Evolutionary conservation across 2,329 filamentous ascomycete species (phyloP).

Genomic region (Epicoccum nigrum): DNA sequence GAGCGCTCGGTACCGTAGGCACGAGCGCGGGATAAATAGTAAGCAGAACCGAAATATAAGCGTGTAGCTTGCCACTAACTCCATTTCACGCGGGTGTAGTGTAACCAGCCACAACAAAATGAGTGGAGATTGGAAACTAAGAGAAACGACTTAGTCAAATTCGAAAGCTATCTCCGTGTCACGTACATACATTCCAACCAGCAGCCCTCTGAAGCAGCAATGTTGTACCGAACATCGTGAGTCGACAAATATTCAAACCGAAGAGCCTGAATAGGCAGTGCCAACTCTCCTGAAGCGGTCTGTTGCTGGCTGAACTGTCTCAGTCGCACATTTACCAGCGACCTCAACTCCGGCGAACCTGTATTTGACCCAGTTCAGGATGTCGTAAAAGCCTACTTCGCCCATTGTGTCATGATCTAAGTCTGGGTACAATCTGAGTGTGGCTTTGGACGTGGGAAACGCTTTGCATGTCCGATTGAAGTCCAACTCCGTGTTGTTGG

Average conservation of each 20-base stretch:
- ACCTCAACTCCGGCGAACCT: slow-evolving; percentile 20
- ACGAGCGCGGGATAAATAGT: background rate
- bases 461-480: slow-evolving; percentile 27
- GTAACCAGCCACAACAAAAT: background rate
- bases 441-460: slow-evolving; percentile 18
- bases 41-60: no score
- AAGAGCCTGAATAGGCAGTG: slow-evolving; percentile 6
- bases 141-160: background rate
- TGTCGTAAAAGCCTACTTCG: slow-evolving; percentile 15
- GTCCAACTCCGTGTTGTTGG: slow-evolving; percentile 27
- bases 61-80: slow-evolving; percentile 5
- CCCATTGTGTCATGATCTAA: slow-evolving; percentile 23
- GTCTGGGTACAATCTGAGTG: slow-evolving; percentile 25
- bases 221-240: background rate
- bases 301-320: slow-evolving; percentile 14
- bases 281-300: slow-evolving; percentile 11
- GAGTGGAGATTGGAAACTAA: background rate
- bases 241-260: background rate
- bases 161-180: background rate
- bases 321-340: slow-evolving; percentile 10
- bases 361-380: slow-evolving; percentile 22
- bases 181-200: background rate
- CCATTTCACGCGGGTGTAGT: slow-evolving; percentile 3
- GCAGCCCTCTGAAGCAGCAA: background rate
- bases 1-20: no score